Percentiles rank a stretch among this genome's conserved stretches.
Conservation (phyloP, 2,329 filamentous ascomycete genomes). For the Colletotrichum cuscutae region DNA sequence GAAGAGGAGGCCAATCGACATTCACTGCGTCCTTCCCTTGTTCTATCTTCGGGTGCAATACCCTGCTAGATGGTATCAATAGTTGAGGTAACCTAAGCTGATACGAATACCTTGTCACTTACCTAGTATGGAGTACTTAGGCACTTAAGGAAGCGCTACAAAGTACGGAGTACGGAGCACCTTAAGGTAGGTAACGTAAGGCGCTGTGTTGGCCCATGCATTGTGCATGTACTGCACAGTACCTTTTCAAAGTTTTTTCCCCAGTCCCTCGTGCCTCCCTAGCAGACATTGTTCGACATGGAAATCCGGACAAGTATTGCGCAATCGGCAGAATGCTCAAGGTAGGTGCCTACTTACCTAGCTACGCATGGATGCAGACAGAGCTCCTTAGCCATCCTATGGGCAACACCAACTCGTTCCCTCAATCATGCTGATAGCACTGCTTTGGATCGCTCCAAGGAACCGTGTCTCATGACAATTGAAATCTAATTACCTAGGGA, state of each 20-base stretch:
- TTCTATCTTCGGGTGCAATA: background rate
- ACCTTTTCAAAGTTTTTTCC: background rate
- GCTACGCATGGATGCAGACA: too few relatives aligned
- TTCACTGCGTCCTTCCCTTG: background rate
- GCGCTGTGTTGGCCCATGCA: background rate
- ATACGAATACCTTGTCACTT: background rate
- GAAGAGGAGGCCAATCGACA: background rate
- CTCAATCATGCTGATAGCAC: background rate
- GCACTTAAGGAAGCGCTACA: too few relatives aligned
- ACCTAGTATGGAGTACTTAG: background rate
- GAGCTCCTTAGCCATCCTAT: too few relatives aligned
- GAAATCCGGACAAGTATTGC: too few relatives aligned
- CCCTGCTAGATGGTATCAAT: background rate
- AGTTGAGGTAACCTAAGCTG: background rate
- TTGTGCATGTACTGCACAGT: background rate
- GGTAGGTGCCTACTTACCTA: too few relatives aligned
- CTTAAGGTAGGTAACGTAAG: too few relatives aligned
- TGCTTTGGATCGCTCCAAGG: background rate
- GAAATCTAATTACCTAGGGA: background rate
- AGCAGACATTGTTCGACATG: background rate
- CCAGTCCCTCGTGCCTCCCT: background rate
- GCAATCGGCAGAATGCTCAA: background rate
- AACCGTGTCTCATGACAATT: background rate
- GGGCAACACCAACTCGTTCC: background rate
- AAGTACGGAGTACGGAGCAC: too few relatives aligned